Conservation (phyloP, 108 stramenopile species). For the Aurantiochytrium sp. region DNA sequence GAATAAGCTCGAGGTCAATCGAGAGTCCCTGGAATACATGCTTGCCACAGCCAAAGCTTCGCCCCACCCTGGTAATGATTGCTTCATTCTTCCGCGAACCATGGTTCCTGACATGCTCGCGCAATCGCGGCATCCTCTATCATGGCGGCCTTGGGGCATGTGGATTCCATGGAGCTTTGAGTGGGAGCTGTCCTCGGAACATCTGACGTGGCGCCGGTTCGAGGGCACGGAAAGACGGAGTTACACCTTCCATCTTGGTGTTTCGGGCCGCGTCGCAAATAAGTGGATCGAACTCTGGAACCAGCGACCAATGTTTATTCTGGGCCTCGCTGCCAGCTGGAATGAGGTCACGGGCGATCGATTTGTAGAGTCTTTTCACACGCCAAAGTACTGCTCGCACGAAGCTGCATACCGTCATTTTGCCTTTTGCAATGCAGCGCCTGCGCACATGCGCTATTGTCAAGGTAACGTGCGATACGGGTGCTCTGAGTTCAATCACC, state of each 20-base stretch:
- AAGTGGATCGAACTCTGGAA: neutral
- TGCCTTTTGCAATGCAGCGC: neutral
- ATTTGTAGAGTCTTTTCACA: neutral
- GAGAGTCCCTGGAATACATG: neutral
- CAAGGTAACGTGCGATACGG: neutral
- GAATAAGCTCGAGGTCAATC: neutral
- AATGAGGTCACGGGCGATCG: neutral
- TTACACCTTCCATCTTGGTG: neutral
- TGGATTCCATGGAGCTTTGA: neutral
- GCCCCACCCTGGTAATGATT: neutral
- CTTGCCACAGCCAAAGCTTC: neutral
- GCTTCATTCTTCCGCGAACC: neutral
- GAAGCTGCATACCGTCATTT: neutral
- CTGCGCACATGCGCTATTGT: neutral
- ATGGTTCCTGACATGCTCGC: neutral
- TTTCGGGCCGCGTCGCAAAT: slow-evolving; percentile 2
- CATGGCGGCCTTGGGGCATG: slow-evolving; percentile 7
- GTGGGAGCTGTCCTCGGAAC: neutral
- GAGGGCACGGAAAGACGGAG: neutral
- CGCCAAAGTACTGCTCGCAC: neutral
- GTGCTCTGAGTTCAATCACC: neutral
- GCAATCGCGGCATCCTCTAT: neutral
- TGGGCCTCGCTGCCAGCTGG: neutral
- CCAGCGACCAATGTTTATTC: neutral
- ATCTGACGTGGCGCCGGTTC: neutral